Evolutionary conservation across 139 green algal genomes (phyloP).

Genomic region (Dunaliella primolecta): DNA sequence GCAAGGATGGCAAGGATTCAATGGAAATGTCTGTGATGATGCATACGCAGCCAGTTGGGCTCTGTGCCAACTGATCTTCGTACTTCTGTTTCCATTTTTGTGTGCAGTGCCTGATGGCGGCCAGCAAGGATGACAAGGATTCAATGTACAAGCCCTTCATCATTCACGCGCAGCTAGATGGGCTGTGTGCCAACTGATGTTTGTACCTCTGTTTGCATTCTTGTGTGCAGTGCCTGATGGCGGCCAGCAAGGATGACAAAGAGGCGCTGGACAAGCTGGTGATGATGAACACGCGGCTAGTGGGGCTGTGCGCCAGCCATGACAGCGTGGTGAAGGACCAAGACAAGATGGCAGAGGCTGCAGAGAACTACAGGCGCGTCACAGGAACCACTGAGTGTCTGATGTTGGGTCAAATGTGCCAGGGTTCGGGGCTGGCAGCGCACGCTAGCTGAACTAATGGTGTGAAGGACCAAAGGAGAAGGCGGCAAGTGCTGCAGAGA

Average conservation of each 20-base stretch:
- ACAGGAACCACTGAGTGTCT: not conserved
- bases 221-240: slow-evolving; percentile 55
- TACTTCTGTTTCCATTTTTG: not conserved
- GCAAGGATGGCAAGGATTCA: no score
- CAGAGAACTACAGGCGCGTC: slow-evolving; percentile 45
- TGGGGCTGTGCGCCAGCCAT: slow-evolving; percentile 47
- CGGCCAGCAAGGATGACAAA: slow-evolving; percentile 40
- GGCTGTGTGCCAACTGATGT: slow-evolving; percentile 37
- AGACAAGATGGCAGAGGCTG: slow-evolving; percentile 45
- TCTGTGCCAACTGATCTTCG: not conserved
- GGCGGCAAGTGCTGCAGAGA: slow-evolving; percentile 44
- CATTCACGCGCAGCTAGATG: slow-evolving; percentile 54
- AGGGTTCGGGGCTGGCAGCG: no score
- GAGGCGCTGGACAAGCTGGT: slow-evolving; percentile 40
- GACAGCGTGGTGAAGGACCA: slow-evolving; percentile 49
- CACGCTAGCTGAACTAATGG: slow-evolving; percentile 47
- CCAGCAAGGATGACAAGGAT: slow-evolving; percentile 36
- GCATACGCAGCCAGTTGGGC: no score
- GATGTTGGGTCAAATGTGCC: no score
- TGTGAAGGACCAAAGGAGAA: slow-evolving; percentile 40
- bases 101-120: not conserved
- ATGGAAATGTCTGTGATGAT: no score
- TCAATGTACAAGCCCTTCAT: slow-evolving; percentile 39
- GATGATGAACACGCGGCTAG: slow-evolving; percentile 53
- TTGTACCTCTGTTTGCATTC: no score